Percentiles rank a stretch among this genome's conserved stretches.
These are phyloP conservation scores for Aspergillus ellipticus DNA, from an alignment of 495 filamentous ascomycete species.

Conservation along the genomic window DNA sequence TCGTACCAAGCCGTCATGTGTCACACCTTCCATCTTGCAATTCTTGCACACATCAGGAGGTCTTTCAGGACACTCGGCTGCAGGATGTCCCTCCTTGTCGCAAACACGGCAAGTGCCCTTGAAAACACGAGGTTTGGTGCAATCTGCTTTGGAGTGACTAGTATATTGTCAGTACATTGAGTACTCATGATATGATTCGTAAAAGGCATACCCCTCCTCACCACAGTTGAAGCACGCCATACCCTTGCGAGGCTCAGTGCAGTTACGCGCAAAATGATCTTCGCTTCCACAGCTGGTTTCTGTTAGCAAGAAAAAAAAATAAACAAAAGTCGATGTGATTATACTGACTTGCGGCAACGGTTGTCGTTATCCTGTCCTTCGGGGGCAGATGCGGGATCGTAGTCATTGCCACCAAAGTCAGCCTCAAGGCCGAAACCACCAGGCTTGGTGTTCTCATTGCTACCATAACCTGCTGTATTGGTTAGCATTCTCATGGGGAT, in stretches of 20 bases:
- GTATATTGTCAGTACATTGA: conserved; percentile 9
- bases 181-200: background rate
- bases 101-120: conserved; percentile 72
- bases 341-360: conserved; percentile 46
- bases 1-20: background rate
- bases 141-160: conserved; percentile 64
- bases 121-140: conserved; percentile 62
- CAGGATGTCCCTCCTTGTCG: conserved; percentile 65
- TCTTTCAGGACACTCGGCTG: conserved; percentile 66
- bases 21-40: conserved; percentile 67
- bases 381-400: conserved; percentile 9
- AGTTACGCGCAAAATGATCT: conserved; percentile 58
- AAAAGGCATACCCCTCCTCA: conserved; percentile 55
- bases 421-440: conserved; percentile 8
- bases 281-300: conserved; percentile 45
- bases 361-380: conserved; percentile 23
- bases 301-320: background rate
- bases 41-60: conserved; percentile 66
- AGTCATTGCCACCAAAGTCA: conserved; percentile 3
- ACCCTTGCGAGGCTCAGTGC: conserved; percentile 46
- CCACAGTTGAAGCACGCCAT: conserved; percentile 78
- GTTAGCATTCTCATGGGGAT: background rate
- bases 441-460: conserved; percentile 17
- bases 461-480: background rate
- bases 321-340: background rate